Evolutionary conservation across 306 rosid species (phyloP).

Genomic region (Crotalaria pallida): DNA sequence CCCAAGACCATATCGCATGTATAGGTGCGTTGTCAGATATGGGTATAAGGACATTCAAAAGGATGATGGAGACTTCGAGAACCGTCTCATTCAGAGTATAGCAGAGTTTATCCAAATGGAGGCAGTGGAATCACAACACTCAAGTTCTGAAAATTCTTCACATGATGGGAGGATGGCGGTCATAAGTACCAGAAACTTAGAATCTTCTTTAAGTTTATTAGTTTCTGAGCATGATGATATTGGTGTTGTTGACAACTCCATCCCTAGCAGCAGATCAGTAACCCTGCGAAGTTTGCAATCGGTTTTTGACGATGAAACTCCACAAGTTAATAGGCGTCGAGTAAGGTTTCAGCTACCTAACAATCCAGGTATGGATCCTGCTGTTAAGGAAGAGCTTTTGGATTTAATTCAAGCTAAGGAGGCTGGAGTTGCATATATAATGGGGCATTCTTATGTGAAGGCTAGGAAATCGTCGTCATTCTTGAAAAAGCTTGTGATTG

Average conservation of each 20-base stretch:
- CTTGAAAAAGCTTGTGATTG: slow-evolving; percentile 64
- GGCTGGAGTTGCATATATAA: slow-evolving; percentile 75
- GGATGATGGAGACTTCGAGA: slow-evolving; percentile 82
- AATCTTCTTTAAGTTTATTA: slow-evolving; percentile 39
- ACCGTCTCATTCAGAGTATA: slow-evolving; percentile 71
- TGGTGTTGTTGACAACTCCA: slow-evolving; percentile 28
- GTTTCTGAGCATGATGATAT: slow-evolving; percentile 45
- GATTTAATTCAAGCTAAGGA: slow-evolving; percentile 78
- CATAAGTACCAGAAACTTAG: slow-evolving; percentile 50
- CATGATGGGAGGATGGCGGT: slow-evolving; percentile 86
- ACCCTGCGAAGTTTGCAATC: slow-evolving; percentile 63
- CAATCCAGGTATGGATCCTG: slow-evolving; percentile 47
- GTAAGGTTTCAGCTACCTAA: slow-evolving; percentile 63
- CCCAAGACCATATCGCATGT: slow-evolving; percentile 86
- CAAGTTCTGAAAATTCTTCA: slow-evolving; percentile 54
- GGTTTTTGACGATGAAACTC: slow-evolving; percentile 66
- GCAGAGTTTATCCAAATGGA: slow-evolving; percentile 89
- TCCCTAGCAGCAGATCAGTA: slow-evolving; percentile 60
- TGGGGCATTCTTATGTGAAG: slow-evolving; percentile 91
- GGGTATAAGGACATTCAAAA: slow-evolving; percentile 83
- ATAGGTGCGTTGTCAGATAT: slow-evolving; percentile 76
- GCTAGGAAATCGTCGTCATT: slow-evolving; percentile 74
- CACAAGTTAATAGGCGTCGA: slow-evolving; percentile 49
- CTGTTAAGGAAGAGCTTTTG: slow-evolving; percentile 67
- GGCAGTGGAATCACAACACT: slow-evolving; percentile 63